Evolutionary conservation across 164 flowering plant species (phyloP), one percentile per base, ranked within the genome.

Genomic region (Sextonia rubra): DNA sequence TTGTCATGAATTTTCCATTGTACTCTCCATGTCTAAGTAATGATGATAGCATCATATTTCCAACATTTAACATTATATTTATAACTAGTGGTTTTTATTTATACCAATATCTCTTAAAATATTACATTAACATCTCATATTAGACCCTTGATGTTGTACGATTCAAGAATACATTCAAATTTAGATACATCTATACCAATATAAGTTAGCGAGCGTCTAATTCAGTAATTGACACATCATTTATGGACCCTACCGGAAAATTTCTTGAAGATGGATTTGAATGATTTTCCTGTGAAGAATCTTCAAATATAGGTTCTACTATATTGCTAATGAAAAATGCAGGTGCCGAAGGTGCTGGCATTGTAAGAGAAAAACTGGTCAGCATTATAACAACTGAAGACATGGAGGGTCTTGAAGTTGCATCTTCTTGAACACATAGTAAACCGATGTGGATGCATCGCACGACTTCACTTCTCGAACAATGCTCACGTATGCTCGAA

Each of bases 391-490:
- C 68, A 22, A 75, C 61, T 1, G 68, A 27, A 4, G 78, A 75
- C 81, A 75, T 75, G 14, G 74, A 66, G 1, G 79, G 82, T 47
- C 82, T 76, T 1, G 30, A 69, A 3, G 20, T 52, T 9, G 55
- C 67, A 67, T 68, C 65, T 27, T 79, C 79, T 71, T 79, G 82
- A 44, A 76, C 77, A 29, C 79, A 76, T 27, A 79, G 69, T n/a
- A 76, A 68, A 2, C 61, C 82, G 55, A 79, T 70, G 66, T 79
- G 79, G 47, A 79, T 76, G 63, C 77, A 70, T 58, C 67, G 73
- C 68, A 55, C 25, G 20, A 64, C 76, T 71, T 79, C 79, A 23
- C 26, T 61, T 18, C 24, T 48, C 5, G 69, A 44, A 24, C 4
- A 78, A 23, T 17, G 6, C n/a, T 64, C 75, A 11, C 65, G 44